Base-by-base conservation (phyloP, 2,329 filamentous ascomycete genomes). In the Fusarium agapanthi region DNA sequence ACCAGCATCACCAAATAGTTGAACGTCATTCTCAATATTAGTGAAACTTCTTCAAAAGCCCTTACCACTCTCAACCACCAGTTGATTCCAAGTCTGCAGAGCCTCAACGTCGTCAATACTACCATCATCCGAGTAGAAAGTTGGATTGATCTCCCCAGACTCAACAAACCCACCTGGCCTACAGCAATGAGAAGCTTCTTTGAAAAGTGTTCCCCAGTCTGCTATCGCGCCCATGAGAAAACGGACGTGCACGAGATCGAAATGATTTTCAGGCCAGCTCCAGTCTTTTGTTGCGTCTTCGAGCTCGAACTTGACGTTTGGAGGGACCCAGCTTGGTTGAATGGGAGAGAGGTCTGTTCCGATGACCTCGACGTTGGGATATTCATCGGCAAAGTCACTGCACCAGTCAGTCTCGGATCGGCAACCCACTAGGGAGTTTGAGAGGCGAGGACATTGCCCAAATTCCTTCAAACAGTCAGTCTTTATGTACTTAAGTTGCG, bases 401-500 rank as follows among this genome's bases (percentile, higher is more conserved):
- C 3, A 18, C 7, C 5, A 22, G 34, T 53, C 2, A 53, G 18
- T 6, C 12, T 12, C 13, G 4, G 10, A 12, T 24, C 4, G 20
- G 13, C 1, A 3, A 4, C 16, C 4, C 1, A 8, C 12, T 0
- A 5, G 9, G 3, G 16, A 34, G 13, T 6, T 26, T 8, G 4
- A 35, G 8, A 24, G n/a, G 9, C 3, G 10, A 7, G 6, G 28
- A 53, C 34, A 37, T 53, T 13, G 34, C 50, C 50, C 50, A 53
- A 3, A 53, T 53, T 13, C 24, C 50, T 53, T 13, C 13, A 7
- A 5, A 10, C 4, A 9, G 8, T 53, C 18, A 53, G 34, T 22
- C 14, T 4, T 37, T 14, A n/a, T 18, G 2, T 16, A 8, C 1
- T 9, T 22, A 3, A 13, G 7, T 22, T 28, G 7, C 10, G 7